A percentile compares a stretch with the other conserved stretches of the same genome.
These are phyloP conservation scores for Macrophomina phaseolina DNA, from an alignment of 2,329 filamentous ascomycete genomes.

Conservation along the genomic window DNA sequence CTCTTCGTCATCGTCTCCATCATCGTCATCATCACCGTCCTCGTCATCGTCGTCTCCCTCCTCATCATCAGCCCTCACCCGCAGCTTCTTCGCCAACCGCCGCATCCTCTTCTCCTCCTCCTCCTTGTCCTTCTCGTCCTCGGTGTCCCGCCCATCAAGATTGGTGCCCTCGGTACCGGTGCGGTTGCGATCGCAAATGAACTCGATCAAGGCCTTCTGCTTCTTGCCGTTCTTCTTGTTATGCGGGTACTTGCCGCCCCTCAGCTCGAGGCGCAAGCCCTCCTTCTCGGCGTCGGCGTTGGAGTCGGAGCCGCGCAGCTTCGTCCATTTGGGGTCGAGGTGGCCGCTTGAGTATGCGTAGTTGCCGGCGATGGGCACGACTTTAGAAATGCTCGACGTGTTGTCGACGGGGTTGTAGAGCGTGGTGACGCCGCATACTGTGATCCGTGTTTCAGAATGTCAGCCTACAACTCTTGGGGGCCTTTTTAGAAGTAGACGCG, in stretches of 20 bases:
- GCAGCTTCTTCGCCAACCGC: constrained; percentile 34
- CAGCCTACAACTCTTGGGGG: neutral
- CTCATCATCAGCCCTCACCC: constrained; percentile 32
- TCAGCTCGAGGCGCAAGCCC: constrained; percentile 73
- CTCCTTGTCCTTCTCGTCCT: constrained; percentile 47
- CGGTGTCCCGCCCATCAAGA: constrained; percentile 38
- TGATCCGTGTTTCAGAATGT: constrained; percentile 1
- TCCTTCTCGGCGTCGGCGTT: constrained; percentile 70
- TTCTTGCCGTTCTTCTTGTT: constrained; percentile 57
- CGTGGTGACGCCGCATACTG: constrained; percentile 78
- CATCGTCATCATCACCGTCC: constrained; percentile 37
- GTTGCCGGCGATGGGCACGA: constrained; percentile 77
- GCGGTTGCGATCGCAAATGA: constrained; percentile 76
- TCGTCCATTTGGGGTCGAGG: constrained; percentile 69
- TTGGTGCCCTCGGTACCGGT: constrained; percentile 60
- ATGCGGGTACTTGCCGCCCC: constrained; percentile 60
- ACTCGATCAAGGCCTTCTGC: constrained; percentile 82
- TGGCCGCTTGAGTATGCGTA: constrained; percentile 46
- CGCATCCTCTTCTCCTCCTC: constrained; percentile 36
- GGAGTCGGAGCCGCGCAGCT: constrained; percentile 69
- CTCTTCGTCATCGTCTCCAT: constrained; percentile 33
- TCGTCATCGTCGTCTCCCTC: neutral
- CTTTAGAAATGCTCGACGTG: constrained; percentile 57
- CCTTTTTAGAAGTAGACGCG: neutral
- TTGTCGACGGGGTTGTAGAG: constrained; percentile 57